phyloP scores from a whole-genome alignment of 345 rosid species.

The Lepidium aucheri region DNA sequence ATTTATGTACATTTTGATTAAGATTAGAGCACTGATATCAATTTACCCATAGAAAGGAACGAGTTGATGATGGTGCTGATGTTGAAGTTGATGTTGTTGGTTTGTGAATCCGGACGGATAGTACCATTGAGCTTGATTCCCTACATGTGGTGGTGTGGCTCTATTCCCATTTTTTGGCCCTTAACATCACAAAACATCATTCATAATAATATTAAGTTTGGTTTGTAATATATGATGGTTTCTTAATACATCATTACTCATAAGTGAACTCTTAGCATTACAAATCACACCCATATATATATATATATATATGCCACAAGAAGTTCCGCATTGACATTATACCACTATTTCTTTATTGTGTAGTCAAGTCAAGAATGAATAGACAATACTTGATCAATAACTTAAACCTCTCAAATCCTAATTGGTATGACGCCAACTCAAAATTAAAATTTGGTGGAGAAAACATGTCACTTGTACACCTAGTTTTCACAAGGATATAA shows the following conservation, averaged over 20 bases:
- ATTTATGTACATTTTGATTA: neutral
- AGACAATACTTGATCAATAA: too few relatives aligned
- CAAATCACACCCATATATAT: neutral
- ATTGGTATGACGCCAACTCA: too few relatives aligned
- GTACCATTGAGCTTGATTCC: conserved; percentile 76
- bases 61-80: conserved; percentile 41
- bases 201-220: neutral
- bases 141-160: conserved; percentile 38
- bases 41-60: conserved; percentile 73
- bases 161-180: conserved; percentile 52
- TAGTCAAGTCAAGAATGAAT: too few relatives aligned
- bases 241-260: too few relatives aligned
- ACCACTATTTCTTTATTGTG: too few relatives aligned
- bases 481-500: too few relatives aligned
- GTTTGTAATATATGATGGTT: too few relatives aligned
- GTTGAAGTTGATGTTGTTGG: conserved; percentile 31
- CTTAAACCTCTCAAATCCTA: too few relatives aligned
- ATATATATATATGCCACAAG: neutral
- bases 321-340: neutral
- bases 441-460: too few relatives aligned
- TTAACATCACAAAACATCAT: conserved; percentile 18
- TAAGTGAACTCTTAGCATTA: neutral
- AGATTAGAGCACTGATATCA: neutral
- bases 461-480: too few relatives aligned
- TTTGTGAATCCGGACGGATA: conserved; percentile 60